Evolutionary conservation across 345 rosid species (phyloP), one percentile per base, ranked within the genome.

Genomic region (Garcia nutans): DNA sequence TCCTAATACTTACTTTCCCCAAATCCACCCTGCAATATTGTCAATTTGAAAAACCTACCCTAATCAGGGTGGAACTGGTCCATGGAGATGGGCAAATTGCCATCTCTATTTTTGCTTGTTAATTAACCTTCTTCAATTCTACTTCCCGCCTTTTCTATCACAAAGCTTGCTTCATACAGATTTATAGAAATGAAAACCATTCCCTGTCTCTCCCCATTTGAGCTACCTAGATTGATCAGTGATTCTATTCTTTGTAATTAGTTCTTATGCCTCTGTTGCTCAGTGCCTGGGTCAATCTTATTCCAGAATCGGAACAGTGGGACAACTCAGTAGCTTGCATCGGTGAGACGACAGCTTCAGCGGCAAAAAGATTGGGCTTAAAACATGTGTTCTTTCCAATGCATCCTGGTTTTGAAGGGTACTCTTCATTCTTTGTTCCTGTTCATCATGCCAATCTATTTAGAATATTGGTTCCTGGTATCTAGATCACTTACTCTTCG

Each of bases 361-460:
- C 91, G 79, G 97, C 98, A 63, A 88, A 79, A 90, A 85, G 81
- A 59, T 78, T 90, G 70, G 98, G 99, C 76, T 78, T 93, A 75
- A 81, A 78, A 83, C 87, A 85, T 74, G 93, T 92, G 37, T 93
- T 86, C 88, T 84, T 84, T 78, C 99, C 98, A 42, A 83, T 74
- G 17, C 83, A 83, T 54, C 99, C 98, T 64, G 96, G 99, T 76
- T 84, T 96, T 52, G 94, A 96, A 83, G 99, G 98, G 99, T 96
- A 92, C 80, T 54, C 64, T 23, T 68, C 74, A 2, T 49, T 73
- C 70, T 41, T 49, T 37, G 59, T 57, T 33, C 56, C 60, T 17
- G 20, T 56, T 12, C 50, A 61, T 62, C 26, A 8, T 68, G 65
- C 52, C 10, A 17, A 23, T 69, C 31, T 71, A 70, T 65, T 8